Percentiles rank a stretch among this genome's conserved stretches.
Conservation (phyloP, 768 basidiomycete species). For the Boletus huronensis region DNA sequence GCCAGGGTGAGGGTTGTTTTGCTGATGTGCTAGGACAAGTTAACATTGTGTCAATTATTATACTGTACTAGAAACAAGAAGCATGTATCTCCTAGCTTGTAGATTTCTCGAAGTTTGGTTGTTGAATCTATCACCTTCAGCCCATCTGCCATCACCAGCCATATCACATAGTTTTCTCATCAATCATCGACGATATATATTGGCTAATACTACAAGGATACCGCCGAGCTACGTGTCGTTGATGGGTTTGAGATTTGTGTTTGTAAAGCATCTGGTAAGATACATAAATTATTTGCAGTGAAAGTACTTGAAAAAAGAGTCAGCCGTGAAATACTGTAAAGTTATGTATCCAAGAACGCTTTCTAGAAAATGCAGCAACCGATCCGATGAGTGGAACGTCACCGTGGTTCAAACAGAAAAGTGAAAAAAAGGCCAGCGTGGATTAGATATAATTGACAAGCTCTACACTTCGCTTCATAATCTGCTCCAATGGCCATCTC, state of each 20-base stretch:
- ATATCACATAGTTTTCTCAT: not conserved
- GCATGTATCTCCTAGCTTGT: no score
- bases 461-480: constrained; percentile 69
- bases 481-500: constrained; percentile 77
- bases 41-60: no score
- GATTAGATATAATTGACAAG: constrained; percentile 47
- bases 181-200: not conserved
- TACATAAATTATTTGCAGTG: constrained; percentile 27
- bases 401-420: not conserved
- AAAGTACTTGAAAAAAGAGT: constrained; percentile 15
- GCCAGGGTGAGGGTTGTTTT: no score
- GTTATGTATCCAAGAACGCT: constrained; percentile 26
- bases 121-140: not conserved
- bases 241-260: constrained; percentile 2
- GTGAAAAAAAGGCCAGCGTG: not conserved
- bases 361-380: constrained; percentile 3
- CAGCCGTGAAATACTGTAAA: constrained; percentile 12
- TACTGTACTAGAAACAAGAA: no score
- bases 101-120: no score
- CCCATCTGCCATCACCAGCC: no score
- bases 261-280: constrained; percentile 15
- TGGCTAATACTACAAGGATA: not conserved
- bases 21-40: no score
- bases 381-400: not conserved
- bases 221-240: not conserved